Percentiles rank a stretch among this genome's conserved stretches.
These are phyloP conservation scores for Syzygium malaccense DNA, from an alignment of 441 rosid genomes.

Conservation along the genomic window DNA sequence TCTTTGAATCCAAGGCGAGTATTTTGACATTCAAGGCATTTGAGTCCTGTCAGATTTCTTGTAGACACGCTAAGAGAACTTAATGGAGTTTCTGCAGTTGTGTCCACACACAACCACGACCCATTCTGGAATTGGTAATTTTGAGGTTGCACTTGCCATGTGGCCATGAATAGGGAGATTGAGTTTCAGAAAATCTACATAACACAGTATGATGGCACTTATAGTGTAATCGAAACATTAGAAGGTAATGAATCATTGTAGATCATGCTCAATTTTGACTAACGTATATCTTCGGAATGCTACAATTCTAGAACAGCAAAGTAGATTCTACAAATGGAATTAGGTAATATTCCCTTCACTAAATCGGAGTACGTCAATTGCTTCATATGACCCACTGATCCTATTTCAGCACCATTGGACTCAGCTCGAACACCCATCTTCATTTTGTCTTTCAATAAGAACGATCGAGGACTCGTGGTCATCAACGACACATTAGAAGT, in stretches of 20 bases:
- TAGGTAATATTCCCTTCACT: background rate
- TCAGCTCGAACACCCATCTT: background rate
- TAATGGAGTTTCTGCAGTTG: no score
- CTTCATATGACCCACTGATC: background rate
- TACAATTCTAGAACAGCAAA: background rate
- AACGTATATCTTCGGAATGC: background rate
- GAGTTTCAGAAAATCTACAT: background rate
- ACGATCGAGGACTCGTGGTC: background rate
- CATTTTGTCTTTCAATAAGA: background rate
- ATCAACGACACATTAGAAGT: background rate
- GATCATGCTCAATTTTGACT: background rate
- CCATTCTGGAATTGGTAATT: background rate
- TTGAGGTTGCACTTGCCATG: background rate
- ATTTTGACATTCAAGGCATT: background rate
- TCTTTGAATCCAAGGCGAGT: background rate
- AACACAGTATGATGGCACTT: background rate
- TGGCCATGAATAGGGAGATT: background rate
- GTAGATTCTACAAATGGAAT: background rate
- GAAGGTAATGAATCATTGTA: background rate
- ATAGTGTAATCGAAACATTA: background rate
- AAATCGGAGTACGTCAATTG: background rate
- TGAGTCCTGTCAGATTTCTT: background rate
- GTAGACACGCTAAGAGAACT: background rate
- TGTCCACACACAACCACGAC: background rate
- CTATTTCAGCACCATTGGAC: background rate